Base-by-base conservation (phyloP, 352 stramenopile genomes). In the Pythium graminicola region DNA sequence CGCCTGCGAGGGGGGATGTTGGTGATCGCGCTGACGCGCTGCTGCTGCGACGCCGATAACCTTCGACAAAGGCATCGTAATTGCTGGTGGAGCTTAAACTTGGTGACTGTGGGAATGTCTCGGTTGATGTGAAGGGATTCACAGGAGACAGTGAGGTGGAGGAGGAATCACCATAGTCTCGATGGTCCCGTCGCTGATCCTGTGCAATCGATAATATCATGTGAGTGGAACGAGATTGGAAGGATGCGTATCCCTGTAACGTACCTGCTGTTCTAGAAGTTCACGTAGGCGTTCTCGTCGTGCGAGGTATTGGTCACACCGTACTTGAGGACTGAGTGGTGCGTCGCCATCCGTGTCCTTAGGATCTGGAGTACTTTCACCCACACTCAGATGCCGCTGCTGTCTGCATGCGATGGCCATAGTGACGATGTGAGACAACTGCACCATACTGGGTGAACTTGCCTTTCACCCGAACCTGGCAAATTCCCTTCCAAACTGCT, bases 401-500 rank as follows among this genome's bases (percentile, higher is more conserved):
- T 60, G 52, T 47, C 52, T 60, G 43, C 32, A 51, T 19, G 28
- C 24, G 9, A 24, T 2, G 16, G 19, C 17, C 31, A 38, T 45
- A n/a, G 19, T 20, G 28, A 16, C 36, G 9, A 6, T 36, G 6
- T 36, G 42, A 36, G 42, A 13, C 40, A 47, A 47, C n/a, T n/a
- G n/a, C n/a, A n/a, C n/a, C n/a, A n/a, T n/a, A n/a, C n/a, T n/a
- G 31, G 31, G 11, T 10, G 8, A 17, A 11, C 5, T 26, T 26
- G 16, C 19, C 19, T 20, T 33, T 20, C 1, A 16, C 17, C 9
- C 33, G 22, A 41, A 85, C 73, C 71, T 71, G 13, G 73, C 65
- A 52, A 85, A 86, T 20, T 86, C 71, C 22, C 76, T 65, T 28
- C 76, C 76, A 31, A 76, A 86, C 13, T 60, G 65, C 24, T 75